Percentiles rank a stretch among this genome's conserved stretches.
Evolutionary conservation across 441 rosid species (phyloP).

Genomic region (Pelargonium citronellum): DNA sequence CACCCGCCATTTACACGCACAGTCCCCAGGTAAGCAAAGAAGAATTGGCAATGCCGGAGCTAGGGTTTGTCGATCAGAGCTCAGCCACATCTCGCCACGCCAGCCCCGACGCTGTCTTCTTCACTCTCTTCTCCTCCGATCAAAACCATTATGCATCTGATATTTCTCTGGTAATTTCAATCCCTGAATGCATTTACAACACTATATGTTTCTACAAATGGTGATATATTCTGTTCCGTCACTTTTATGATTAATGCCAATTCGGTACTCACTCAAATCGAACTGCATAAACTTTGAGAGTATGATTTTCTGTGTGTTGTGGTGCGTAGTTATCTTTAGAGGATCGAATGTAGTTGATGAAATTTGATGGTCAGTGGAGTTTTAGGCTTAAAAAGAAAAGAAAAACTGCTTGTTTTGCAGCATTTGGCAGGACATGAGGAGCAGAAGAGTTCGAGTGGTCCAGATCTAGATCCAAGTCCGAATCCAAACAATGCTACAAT

Average conservation of each 20-base stretch:
- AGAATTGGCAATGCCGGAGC: constrained; percentile 42
- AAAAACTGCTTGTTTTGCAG: constrained; percentile 27
- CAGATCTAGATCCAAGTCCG: constrained; percentile 54
- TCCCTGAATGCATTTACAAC: neutral
- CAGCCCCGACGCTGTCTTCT: constrained; percentile 77
- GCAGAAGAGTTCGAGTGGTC: constrained; percentile 49
- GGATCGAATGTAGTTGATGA: neutral
- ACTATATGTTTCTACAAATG: too few species aligned
- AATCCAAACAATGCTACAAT: constrained; percentile 30
- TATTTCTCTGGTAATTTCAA: constrained; percentile 46
- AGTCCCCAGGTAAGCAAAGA: neutral
- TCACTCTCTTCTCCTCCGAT: too few species aligned
- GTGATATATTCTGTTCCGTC: too few species aligned
- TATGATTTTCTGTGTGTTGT: too few species aligned
- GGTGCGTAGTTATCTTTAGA: neutral
- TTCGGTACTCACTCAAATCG: too few species aligned
- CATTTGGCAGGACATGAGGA: constrained; percentile 58
- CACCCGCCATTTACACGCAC: constrained; percentile 9
- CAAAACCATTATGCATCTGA: constrained; percentile 64
- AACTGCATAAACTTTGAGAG: too few species aligned
- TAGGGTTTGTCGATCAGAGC: constrained; percentile 33
- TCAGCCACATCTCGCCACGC: constrained; percentile 48
- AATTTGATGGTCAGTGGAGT: neutral
- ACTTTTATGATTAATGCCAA: too few species aligned
- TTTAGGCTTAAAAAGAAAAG: neutral